A percentile compares a stretch with the other conserved stretches of the same genome.
Conservation (phyloP, 1,139 yeast genomes). For the Zygosaccharomyces pseudobailii region DNA sequence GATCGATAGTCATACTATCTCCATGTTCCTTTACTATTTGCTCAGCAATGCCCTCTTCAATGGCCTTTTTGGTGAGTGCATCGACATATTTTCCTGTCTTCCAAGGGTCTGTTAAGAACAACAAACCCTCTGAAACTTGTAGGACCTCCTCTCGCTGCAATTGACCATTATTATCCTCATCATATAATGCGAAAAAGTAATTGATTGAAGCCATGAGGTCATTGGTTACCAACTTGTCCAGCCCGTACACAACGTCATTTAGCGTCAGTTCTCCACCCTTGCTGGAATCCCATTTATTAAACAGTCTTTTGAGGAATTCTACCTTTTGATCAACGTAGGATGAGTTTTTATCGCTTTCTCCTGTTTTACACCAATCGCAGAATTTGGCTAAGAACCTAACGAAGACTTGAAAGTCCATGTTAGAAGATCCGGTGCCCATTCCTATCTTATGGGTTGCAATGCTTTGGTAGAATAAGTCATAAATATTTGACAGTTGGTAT, state of each 20-base stretch:
- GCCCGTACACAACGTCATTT: conserved; percentile 65
- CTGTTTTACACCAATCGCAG: conserved; percentile 66
- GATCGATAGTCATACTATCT: conserved; percentile 31
- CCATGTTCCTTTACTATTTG: conserved; percentile 40
- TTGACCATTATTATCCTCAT: conserved; percentile 52
- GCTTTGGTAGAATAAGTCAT: conserved; percentile 79
- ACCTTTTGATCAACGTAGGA: conserved; percentile 32
- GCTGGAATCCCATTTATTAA: conserved; percentile 64
- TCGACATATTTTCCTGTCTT: conserved; percentile 63
- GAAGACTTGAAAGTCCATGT: conserved; percentile 72
- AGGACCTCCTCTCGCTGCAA: conserved; percentile 77
- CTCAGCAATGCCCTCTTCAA: conserved; percentile 64
- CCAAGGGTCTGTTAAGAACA: conserved; percentile 81
- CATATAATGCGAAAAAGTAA: conserved; percentile 74
- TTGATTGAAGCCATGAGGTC: conserved; percentile 79
- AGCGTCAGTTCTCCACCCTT: conserved; percentile 55
- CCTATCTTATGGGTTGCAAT: conserved; percentile 63
- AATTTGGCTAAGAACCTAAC: conserved; percentile 70
- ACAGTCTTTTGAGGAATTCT: conserved; percentile 59
- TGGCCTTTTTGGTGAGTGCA: conserved; percentile 51
- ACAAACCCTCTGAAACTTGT: conserved; percentile 78
- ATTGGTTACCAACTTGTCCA: conserved; percentile 61
- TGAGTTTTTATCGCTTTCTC: conserved; percentile 37
- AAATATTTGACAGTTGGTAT: conserved; percentile 61
- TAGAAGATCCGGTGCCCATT: conserved; percentile 63